These are phyloP conservation scores for Whalleya microplaca DNA, from an alignment of 2,329 filamentous ascomycete genomes.

Conservation along the genomic window DNA sequence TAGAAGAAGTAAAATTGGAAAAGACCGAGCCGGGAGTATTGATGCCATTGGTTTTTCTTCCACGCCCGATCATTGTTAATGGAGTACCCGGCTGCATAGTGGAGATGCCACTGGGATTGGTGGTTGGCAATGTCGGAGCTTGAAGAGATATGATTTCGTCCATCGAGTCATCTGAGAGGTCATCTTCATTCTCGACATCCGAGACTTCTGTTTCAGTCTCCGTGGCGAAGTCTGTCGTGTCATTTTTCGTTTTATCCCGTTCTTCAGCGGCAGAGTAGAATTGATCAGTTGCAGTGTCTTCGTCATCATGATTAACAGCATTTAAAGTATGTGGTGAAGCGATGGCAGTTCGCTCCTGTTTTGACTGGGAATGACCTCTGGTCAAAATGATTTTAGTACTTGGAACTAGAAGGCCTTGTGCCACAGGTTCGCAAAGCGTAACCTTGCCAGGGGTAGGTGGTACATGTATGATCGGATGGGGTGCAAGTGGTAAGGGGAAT, in stretches of 20 bases:
- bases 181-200: conserved; percentile 69
- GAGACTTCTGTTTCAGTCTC: conserved; percentile 68
- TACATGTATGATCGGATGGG: conserved; percentile 86
- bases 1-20: conserved; percentile 84
- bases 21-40: conserved; percentile 87
- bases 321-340: conserved; percentile 58
- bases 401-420: conserved; percentile 79
- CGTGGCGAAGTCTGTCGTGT: conserved; percentile 60
- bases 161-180: conserved; percentile 84
- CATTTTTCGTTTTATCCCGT: conserved; percentile 62
- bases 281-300: conserved; percentile 85
- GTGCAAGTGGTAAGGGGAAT: conserved; percentile 74
- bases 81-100: conserved; percentile 82
- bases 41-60: conserved; percentile 69
- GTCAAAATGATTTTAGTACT: conserved; percentile 84
- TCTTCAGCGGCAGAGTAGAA: conserved; percentile 94
- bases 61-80: conserved; percentile 66
- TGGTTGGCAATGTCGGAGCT: conserved; percentile 76
- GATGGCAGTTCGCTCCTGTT: conserved; percentile 52
- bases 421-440: conserved; percentile 90
- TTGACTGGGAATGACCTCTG: conserved; percentile 61
- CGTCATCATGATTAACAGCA: conserved; percentile 66
- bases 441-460: conserved; percentile 85
- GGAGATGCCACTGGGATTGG: conserved; percentile 77
- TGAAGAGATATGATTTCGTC: conserved; percentile 93